Conservation (phyloP, 768 basidiomycete genomes). For the Leccinum rimulosum region DNA sequence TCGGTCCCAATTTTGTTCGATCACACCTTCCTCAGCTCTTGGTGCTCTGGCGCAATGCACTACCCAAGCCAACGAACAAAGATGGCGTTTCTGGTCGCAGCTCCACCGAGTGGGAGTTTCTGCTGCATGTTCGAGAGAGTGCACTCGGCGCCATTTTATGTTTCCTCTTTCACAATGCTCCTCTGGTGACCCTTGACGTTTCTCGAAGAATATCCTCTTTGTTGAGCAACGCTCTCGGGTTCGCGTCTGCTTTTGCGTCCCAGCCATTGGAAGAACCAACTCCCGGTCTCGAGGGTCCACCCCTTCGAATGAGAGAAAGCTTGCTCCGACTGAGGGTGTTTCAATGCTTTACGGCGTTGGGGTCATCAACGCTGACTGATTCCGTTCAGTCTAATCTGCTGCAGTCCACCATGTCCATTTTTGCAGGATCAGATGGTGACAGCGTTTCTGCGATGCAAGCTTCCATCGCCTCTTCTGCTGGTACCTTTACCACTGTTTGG, state of each 20-base stretch:
- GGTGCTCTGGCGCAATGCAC: constrained; percentile 94
- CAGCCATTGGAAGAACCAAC: constrained; percentile 65
- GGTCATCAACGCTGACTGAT: constrained; percentile 75
- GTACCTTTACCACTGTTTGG: constrained; percentile 85
- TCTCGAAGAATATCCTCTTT: constrained; percentile 84
- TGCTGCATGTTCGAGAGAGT: constrained; percentile 87
- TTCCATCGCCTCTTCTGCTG: constrained; percentile 83
- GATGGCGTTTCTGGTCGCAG: constrained; percentile 68
- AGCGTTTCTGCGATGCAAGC: constrained; percentile 85
- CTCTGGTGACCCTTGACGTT: constrained; percentile 86
- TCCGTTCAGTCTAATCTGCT: constrained; percentile 78
- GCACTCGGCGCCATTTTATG: constrained; percentile 86
- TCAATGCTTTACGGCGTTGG: constrained; percentile 85
- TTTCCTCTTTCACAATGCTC: constrained; percentile 80
- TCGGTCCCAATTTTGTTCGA: constrained; percentile 91
- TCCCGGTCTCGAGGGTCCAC: constrained; percentile 42
- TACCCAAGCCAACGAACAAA: constrained; percentile 92
- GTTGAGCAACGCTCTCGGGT: constrained; percentile 85
- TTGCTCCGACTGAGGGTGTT: constrained; percentile 82
- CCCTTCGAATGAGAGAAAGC: constrained; percentile 75
- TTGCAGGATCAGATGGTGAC: constrained; percentile 86
- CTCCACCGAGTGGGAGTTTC: constrained; percentile 83
- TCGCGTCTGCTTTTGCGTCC: constrained; percentile 79
- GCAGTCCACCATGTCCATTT: constrained; percentile 75
- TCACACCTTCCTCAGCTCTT: constrained; percentile 91